These are phyloP conservation scores for Boletus subparvulus DNA, from an alignment of 768 basidiomycete genomes.

Conservation along the genomic window DNA sequence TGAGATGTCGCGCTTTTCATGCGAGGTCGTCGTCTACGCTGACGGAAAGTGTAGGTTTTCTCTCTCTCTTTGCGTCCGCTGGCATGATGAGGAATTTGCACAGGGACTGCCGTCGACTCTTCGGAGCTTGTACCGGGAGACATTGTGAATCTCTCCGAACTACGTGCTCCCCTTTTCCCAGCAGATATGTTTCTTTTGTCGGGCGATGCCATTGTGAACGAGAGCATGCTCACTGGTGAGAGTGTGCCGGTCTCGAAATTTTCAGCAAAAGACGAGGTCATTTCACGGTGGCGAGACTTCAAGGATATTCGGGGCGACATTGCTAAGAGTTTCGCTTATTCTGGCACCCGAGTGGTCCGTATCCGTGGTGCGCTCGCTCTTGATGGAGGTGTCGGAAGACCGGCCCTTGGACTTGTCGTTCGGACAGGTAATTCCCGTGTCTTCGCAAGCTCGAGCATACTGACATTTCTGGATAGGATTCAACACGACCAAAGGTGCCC, in stretches of 20 bases:
- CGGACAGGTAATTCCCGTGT: conserved; percentile 65
- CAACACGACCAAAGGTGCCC: conserved; percentile 95
- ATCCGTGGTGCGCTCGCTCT: conserved; percentile 62
- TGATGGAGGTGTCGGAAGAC: conserved; percentile 51
- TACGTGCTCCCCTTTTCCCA: conserved; percentile 72
- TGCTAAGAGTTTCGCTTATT: conserved; percentile 82
- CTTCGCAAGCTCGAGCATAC: not conserved
- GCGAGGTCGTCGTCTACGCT: conserved; percentile 66
- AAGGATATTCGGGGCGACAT: conserved; percentile 60
- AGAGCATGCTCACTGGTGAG: conserved; percentile 99
- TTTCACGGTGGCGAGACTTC: conserved; percentile 66
- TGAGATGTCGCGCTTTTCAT: conserved; percentile 91
- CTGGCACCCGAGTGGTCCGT: conserved; percentile 88
- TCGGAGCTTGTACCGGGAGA: conserved; percentile 87
- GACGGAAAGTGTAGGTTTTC: conserved; percentile 66
- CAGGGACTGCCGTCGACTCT: conserved; percentile 76
- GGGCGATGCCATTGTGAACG: conserved; percentile 97
- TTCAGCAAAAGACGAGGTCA: conserved; percentile 77
- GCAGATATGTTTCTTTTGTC: conserved; percentile 91
- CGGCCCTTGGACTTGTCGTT: conserved; percentile 80
- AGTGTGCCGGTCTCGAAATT: conserved; percentile 95
- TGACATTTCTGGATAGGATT: conserved; percentile 57
- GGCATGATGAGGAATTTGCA: conserved; percentile 2
- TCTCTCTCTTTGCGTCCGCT: not conserved
- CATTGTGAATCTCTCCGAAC: conserved; percentile 82